phyloP scores from a whole-genome alignment of 2,329 filamentous ascomycete genomes.

The Dactylonectria macrodidyma region DNA sequence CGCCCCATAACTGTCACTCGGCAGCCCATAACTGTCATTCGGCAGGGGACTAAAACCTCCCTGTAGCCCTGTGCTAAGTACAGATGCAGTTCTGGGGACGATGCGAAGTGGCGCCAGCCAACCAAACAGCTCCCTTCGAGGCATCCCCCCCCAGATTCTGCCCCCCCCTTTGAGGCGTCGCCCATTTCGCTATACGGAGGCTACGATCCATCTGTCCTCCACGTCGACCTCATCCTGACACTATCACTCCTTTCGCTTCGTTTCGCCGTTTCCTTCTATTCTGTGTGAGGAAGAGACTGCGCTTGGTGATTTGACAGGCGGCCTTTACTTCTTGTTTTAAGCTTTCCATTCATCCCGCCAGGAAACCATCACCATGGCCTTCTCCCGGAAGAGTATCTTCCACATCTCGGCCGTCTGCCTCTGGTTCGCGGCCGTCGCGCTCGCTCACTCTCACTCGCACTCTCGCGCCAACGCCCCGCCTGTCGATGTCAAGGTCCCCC shows the following conservation, averaged over 20 bases:
- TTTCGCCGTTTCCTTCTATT: not conserved
- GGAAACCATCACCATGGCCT: slow-evolving; percentile 39
- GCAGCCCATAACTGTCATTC: not conserved
- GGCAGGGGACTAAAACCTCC: not conserved
- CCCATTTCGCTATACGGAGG: not conserved
- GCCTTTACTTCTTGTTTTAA: not conserved
- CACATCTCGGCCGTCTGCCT: slow-evolving; percentile 47
- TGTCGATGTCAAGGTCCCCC: slow-evolving; percentile 34
- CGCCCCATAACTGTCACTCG: not conserved
- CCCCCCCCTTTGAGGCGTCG: slow-evolving; percentile 4
- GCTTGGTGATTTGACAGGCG: not conserved
- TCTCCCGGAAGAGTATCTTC: slow-evolving; percentile 40
- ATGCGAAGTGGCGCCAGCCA: not conserved
- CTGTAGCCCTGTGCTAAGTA: not conserved
- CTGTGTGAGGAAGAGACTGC: slow-evolving; percentile 5
- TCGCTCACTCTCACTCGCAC: slow-evolving; percentile 47
- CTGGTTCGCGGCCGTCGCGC: slow-evolving; percentile 45
- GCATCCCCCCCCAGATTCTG: not conserved
- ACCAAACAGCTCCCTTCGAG: slow-evolving; percentile 1
- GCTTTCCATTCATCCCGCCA: not conserved
- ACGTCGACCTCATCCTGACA: not conserved
- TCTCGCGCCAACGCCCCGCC: slow-evolving; percentile 25
- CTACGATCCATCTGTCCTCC: slow-evolving; percentile 14
- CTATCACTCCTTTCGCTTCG: slow-evolving; percentile 1
- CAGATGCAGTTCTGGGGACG: too few species aligned